These are phyloP conservation scores for Cladosporium velox DNA, from an alignment of 2,329 filamentous ascomycete genomes.

Conservation along the genomic window DNA sequence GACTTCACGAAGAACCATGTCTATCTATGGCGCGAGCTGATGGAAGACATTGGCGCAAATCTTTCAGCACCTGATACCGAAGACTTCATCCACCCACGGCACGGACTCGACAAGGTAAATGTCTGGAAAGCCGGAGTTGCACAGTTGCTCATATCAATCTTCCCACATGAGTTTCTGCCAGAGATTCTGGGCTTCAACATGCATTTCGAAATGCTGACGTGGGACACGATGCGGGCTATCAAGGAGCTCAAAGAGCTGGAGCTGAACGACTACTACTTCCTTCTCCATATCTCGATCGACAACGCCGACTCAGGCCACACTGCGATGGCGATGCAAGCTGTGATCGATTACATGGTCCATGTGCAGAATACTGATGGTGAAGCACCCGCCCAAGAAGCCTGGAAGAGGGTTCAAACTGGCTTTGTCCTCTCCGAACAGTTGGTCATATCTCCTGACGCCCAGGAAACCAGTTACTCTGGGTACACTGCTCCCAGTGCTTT, in stretches of 20 bases:
- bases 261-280: slow-evolving; percentile 51
- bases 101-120: slow-evolving; percentile 33
- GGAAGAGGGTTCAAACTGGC: not conserved
- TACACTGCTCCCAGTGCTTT: too few species aligned
- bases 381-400: not conserved
- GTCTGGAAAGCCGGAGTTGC: slow-evolving; percentile 49
- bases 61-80: slow-evolving; percentile 38
- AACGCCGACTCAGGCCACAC: slow-evolving; percentile 53
- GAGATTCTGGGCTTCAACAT: slow-evolving; percentile 56
- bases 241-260: slow-evolving; percentile 31
- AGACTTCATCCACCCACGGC: slow-evolving; percentile 36
- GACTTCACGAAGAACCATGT: slow-evolving; percentile 52
- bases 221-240: slow-evolving; percentile 43
- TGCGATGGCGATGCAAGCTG: slow-evolving; percentile 48
- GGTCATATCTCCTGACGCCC: not conserved
- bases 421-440: not conserved
- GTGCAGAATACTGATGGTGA: not conserved
- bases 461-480: too few species aligned
- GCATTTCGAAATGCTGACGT: slow-evolving; percentile 48
- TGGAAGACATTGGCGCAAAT: slow-evolving; percentile 35
- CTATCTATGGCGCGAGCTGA: slow-evolving; percentile 38
- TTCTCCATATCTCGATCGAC: slow-evolving; percentile 55
- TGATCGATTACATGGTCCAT: not conserved
- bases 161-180: slow-evolving; percentile 52
- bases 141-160: slow-evolving; percentile 52